Base-by-base conservation (phyloP, 1,284 basidiomycete genomes). In the Cryptococcus depauperatus region DNA sequence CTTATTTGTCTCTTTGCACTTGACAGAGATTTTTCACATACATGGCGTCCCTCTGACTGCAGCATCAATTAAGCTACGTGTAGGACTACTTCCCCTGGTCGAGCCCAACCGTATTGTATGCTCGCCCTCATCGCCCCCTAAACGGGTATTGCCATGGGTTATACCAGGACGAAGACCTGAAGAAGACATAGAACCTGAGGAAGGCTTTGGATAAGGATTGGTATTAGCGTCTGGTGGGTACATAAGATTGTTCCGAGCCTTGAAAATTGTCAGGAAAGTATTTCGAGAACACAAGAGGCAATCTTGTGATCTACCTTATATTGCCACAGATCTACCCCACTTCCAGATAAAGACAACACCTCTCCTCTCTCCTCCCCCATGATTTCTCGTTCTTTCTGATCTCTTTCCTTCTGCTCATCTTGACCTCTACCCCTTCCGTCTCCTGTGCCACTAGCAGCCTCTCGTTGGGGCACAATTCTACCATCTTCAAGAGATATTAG, bases 211-310 rank as follows among this genome's bases (percentile, higher is more conserved):
- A 57, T 88, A 86, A 0, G 88, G 86, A n/a, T 83, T 79, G 23
- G 86, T 86, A 61, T 93, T 91, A 2, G 91, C 90, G 25, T 40
- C 38, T 13, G 38, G 23, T 1, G 83, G 66, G 61, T 92, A 96
- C 87, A 93, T 92, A 43, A 96, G 76, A 7, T 84, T 81, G 72
- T 96, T 96, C 46, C 90, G 80, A 25, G 85, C 77, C 87, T 90
- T 32, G 33, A n/a, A n/a, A n/a, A n/a, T n/a, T n/a, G n/a, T n/a
- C n/a, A n/a, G n/a, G n/a, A 5, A 13, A 29, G 27, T 18, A 9
- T 5, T 22, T 32, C 21, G 19, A 5, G 10, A 28, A 39, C n/a
- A n/a, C n/a, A n/a, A n/a, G n/a, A n/a, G 22, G 22, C 29, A 35
- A 5, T 33, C 9, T 39, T 19, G 26, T 35, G 47, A 47, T 74